These are phyloP conservation scores for Termitomyces sp. DNA, from an alignment of 768 basidiomycete genomes.

Conservation along the genomic window DNA sequence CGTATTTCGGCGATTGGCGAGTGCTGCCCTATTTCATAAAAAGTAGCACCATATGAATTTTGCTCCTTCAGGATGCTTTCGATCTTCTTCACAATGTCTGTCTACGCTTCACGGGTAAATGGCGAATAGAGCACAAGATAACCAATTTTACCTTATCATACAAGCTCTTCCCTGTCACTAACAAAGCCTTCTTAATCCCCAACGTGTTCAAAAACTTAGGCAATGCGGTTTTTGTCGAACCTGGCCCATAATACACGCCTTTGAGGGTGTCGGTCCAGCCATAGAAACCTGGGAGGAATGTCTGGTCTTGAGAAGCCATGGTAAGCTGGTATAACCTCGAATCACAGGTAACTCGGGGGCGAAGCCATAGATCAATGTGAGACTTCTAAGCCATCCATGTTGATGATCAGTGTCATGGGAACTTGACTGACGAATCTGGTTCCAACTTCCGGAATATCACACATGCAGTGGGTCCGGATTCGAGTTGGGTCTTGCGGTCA, in stretches of 20 bases:
- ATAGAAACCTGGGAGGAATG: constrained; percentile 47
- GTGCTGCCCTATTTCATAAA: constrained; percentile 71
- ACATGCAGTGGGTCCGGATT: neutral
- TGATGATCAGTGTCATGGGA: neutral
- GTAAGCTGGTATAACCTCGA: neutral
- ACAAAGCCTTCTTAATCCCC: constrained; percentile 55
- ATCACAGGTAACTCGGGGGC: neutral
- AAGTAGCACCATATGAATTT: constrained; percentile 61
- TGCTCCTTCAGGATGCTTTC: constrained; percentile 50
- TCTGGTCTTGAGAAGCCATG: constrained; percentile 15
- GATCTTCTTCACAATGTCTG: constrained; percentile 52
- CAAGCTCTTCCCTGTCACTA: constrained; percentile 70
- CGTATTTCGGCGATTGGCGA: constrained; percentile 63
- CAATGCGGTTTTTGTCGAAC: constrained; percentile 54
- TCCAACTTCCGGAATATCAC: neutral
- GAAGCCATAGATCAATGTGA: neutral
- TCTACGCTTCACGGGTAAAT: constrained; percentile 29
- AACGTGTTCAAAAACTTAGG: constrained; percentile 53
- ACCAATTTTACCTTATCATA: constrained; percentile 46
- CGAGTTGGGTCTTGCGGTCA: neutral
- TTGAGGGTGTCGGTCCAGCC: constrained; percentile 64
- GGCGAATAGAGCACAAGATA: neutral
- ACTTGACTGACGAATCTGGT: neutral
- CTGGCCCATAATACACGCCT: constrained; percentile 69
- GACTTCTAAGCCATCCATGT: neutral